Evolutionary conservation across 306 rosid species (phyloP).

Genomic region (Datisca glomerata): DNA sequence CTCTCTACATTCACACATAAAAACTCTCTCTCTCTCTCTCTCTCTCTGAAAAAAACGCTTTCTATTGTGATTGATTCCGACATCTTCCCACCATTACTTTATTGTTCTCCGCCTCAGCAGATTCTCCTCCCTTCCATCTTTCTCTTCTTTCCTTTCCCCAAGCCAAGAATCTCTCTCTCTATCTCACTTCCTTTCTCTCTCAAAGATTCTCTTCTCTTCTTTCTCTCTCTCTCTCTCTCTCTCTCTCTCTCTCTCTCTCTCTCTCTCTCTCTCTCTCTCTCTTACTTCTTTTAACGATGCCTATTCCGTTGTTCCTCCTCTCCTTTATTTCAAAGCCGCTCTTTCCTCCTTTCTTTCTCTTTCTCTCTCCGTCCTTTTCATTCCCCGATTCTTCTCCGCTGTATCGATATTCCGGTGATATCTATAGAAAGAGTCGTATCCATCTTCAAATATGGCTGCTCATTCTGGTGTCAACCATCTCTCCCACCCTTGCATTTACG

Average conservation of each 20-base stretch:
- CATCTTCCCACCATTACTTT: constrained; percentile 50
- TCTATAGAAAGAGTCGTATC: constrained; percentile 30
- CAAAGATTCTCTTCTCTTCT: constrained; percentile 41
- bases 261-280: constrained; percentile 14
- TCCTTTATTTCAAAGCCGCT: constrained; percentile 25
- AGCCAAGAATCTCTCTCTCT: constrained; percentile 80
- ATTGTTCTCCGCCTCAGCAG: constrained; percentile 62
- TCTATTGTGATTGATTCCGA: constrained; percentile 29
- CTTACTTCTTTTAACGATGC: constrained; percentile 36
- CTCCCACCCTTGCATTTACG: constrained; percentile 81
- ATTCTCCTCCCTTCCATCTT: constrained; percentile 37
- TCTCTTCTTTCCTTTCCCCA: constrained; percentile 67
- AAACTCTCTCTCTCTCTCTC: constrained; percentile 1
- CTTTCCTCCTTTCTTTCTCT: constrained; percentile 14
- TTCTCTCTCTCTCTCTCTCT: constrained; percentile 15
- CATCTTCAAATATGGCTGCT: constrained; percentile 34
- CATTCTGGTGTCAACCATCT: constrained; percentile 62
- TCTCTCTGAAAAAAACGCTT: constrained; percentile 2
- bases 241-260: constrained; percentile 40
- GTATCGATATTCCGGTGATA: constrained; percentile 19
- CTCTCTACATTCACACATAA: too few species aligned
- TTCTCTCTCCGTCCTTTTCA: constrained; percentile 30
- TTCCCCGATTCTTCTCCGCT: constrained; percentile 10
- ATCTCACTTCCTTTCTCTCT: constrained; percentile 34
- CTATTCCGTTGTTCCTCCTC: constrained; percentile 29